Base-by-base conservation (phyloP, 75 land plant species). In the Pseudotsuga menziesii region DNA sequence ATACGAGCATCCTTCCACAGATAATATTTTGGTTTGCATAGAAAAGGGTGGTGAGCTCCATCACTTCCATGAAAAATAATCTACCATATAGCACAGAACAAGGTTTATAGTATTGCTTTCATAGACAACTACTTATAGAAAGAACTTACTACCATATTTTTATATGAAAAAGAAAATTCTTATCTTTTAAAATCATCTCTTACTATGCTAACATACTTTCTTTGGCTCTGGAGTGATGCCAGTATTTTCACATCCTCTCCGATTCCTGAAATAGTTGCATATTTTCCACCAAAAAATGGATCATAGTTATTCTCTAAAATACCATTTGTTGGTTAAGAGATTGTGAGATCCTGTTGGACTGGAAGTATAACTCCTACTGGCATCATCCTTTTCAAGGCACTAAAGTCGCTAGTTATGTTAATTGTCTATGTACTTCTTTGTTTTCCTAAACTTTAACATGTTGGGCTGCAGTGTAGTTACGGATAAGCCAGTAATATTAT, bases 1-100 rank as follows among this genome's bases (percentile, higher is more conserved):
- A 97, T 97, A 20, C 99, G 99, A 9, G 99, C 98, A 88, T 97
- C 99, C 79, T 97, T 97, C 75, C 99, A 85, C 29, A 97, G 90
- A 76, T 97, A 98, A 90, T 97, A 98, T 78, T 97, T 97, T 27
- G 99, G 99, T 78, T 97, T 97, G 85, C 99, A 97, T 12, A 97
- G 90, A 62, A 97, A 97, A 23, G 99, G 98, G 64, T 89, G 89
- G n/a, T 83, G 84, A 66, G 78, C 63, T 35, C 99, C 99, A 88
- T 97, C 94, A 79, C 98, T 97, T 3, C 98, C 99, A 73, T 86
- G 57, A 57, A 97, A 82, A 44, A 92, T 78, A 59, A 97, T 90
- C 99, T 97, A 83, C 26, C 58, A 48, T 20, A 83, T 48, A 25
- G 25, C 78, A 77, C 22, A 58, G 41, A 79, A 64, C 70, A 81